phyloP scores from a whole-genome alignment of 805 yeast genomes.

The Zygosaccharomyces siamensis region DNA sequence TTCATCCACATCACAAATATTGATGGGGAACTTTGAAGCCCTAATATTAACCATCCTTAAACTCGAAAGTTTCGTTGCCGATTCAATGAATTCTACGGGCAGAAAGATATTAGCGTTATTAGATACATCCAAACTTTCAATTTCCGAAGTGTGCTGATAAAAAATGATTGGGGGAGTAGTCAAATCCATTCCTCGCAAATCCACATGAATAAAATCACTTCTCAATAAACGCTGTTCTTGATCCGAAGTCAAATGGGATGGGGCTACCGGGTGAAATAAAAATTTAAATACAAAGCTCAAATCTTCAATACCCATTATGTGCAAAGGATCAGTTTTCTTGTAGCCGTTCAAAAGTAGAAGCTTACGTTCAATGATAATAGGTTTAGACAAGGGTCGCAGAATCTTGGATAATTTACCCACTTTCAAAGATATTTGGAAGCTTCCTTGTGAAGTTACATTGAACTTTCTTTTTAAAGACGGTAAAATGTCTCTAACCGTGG shows the following conservation, averaged over 20 bases:
- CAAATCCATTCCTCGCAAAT: slow-evolving; percentile 65
- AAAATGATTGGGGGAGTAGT: slow-evolving; percentile 82
- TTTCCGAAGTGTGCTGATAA: slow-evolving; percentile 74
- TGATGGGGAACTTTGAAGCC: slow-evolving; percentile 66
- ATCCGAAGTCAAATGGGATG: slow-evolving; percentile 58
- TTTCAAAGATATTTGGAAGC: slow-evolving; percentile 68
- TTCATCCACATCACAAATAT: slow-evolving; percentile 63
- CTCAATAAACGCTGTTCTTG: slow-evolving; percentile 60
- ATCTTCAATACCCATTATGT: slow-evolving; percentile 79
- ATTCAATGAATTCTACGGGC: slow-evolving; percentile 80
- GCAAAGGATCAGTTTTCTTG: slow-evolving; percentile 66
- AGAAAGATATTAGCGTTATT: slow-evolving; percentile 80
- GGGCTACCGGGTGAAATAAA: slow-evolving; percentile 57
- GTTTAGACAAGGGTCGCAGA: slow-evolving; percentile 65
- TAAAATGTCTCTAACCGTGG: slow-evolving; percentile 70
- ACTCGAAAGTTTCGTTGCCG: slow-evolving; percentile 64
- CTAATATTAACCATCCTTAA: slow-evolving; percentile 70
- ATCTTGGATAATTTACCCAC: slow-evolving; percentile 75
- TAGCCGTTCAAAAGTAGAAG: slow-evolving; percentile 73
- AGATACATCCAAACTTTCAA: slow-evolving; percentile 75
- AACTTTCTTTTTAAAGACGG: slow-evolving; percentile 71
- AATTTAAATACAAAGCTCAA: slow-evolving; percentile 77
- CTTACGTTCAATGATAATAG: slow-evolving; percentile 71
- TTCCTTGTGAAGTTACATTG: slow-evolving; percentile 62
- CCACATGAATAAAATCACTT: slow-evolving; percentile 63